Conservation (phyloP, 371 early-diverging fungal genomes). For the Saksenaea oblongispora region DNA sequence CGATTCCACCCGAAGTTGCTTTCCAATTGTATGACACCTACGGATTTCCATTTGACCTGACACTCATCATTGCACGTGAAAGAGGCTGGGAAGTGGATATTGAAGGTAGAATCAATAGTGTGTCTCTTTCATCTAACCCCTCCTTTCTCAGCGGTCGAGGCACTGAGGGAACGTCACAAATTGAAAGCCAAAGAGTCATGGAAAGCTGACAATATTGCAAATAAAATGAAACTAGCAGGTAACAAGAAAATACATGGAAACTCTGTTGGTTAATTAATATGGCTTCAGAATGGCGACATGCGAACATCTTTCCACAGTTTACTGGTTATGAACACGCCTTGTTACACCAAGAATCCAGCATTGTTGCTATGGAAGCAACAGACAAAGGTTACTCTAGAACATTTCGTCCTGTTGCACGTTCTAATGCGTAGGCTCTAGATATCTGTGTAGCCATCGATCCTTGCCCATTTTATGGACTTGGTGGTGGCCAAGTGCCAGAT, state of each 20-base stretch:
- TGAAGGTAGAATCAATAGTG: slow-evolving; percentile 26
- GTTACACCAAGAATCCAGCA: slow-evolving; percentile 51
- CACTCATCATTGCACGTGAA: slow-evolving; percentile 69
- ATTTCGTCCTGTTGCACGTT: background rate
- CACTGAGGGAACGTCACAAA: slow-evolving; percentile 54
- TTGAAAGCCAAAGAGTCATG: slow-evolving; percentile 59
- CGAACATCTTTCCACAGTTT: slow-evolving; percentile 51
- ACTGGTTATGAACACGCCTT: slow-evolving; percentile 54
- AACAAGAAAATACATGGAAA: background rate
- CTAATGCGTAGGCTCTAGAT: slow-evolving; percentile 20
- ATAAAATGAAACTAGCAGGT: slow-evolving; percentile 41
- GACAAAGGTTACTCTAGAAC: slow-evolving; percentile 31
- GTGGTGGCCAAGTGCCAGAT: slow-evolving; percentile 79
- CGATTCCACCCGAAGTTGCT: slow-evolving; percentile 55
- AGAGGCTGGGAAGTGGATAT: slow-evolving; percentile 72
- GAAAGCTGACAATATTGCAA: slow-evolving; percentile 39
- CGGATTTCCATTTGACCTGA: slow-evolving; percentile 80
- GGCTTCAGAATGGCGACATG: slow-evolving; percentile 39
- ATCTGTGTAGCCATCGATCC: slow-evolving; percentile 65
- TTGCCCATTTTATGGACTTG: slow-evolving; percentile 74
- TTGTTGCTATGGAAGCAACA: slow-evolving; percentile 48
- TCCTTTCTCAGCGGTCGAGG: slow-evolving; percentile 44
- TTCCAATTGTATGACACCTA: slow-evolving; percentile 77
- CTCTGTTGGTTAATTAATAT: background rate
- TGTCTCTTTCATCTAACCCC: background rate